Evolutionary conservation across 768 basidiomycete species (phyloP).

Genomic region (Hericium coralloides): DNA sequence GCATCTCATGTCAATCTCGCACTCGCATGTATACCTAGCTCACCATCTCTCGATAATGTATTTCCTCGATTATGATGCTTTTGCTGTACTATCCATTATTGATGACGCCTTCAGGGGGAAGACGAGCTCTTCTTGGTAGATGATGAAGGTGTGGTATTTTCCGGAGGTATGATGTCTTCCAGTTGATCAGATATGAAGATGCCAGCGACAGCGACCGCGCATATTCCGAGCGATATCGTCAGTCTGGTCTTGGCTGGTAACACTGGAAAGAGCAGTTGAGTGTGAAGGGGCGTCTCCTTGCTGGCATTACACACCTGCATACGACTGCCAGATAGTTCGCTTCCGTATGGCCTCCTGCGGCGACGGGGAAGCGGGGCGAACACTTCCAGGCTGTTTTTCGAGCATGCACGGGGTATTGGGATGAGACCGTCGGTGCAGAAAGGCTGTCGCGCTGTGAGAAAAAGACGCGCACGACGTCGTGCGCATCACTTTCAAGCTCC

Average conservation of each 20-base stretch:
- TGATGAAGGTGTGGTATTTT: neutral
- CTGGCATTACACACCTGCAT: conserved; percentile 24
- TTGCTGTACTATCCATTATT: neutral
- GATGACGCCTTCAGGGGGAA: neutral
- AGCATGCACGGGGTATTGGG: neutral
- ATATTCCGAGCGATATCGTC: conserved; percentile 22
- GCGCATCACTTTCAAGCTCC: neutral
- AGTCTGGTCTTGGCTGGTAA: conserved; percentile 26
- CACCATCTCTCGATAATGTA: neutral
- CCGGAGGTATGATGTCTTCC: conserved; percentile 18
- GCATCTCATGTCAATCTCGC: neutral
- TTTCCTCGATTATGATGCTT: neutral
- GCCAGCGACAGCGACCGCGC: conserved; percentile 22
- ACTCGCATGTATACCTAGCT: neutral
- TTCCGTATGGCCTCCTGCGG: conserved; percentile 14
- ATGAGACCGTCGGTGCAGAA: too few species aligned
- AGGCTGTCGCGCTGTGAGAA: neutral
- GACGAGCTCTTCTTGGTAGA: too few species aligned
- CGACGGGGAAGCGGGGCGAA: neutral
- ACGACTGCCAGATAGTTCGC: conserved; percentile 34
- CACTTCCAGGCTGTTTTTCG: neutral
- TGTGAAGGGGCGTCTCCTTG: too few species aligned
- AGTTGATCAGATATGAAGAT: conserved; percentile 23
- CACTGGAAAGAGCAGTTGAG: conserved; percentile 13
- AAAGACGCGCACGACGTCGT: neutral